A percentile compares a stretch with the other conserved stretches of the same genome.
phyloP scores from a whole-genome alignment of 2,329 filamentous ascomycete genomes.

The Penicillium sp. region DNA sequence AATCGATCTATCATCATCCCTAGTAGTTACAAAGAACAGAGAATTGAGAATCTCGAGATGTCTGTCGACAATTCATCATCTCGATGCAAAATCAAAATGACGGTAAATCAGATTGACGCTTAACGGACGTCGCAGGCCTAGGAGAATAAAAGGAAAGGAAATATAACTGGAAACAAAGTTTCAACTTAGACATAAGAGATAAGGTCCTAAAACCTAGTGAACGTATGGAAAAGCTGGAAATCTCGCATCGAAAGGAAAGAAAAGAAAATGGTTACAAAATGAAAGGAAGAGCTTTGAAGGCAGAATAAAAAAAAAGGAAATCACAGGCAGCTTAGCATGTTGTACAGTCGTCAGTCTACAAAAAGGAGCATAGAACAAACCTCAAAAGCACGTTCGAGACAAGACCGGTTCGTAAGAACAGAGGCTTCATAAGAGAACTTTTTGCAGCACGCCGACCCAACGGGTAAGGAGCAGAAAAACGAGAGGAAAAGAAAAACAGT shows the following conservation, averaged over 20 bases:
- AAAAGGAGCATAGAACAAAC: slow-evolving; percentile 29
- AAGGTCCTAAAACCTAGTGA: slow-evolving; percentile 11
- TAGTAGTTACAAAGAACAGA: slow-evolving; percentile 22
- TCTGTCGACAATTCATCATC: slow-evolving; percentile 5
- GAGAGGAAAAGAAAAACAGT: slow-evolving; percentile 9
- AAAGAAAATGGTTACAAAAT: slow-evolving; percentile 9
- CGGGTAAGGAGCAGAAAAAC: slow-evolving; percentile 33
- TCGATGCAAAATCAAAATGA: slow-evolving; percentile 12
- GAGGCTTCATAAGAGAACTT: slow-evolving; percentile 33
- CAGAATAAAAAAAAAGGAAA: slow-evolving; percentile 13
- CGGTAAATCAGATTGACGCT: slow-evolving; percentile 12
- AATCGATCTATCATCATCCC: slow-evolving; percentile 12
- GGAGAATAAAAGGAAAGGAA: slow-evolving; percentile 16
- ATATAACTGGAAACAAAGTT: slow-evolving; percentile 8
- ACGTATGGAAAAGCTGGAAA: slow-evolving; percentile 1
- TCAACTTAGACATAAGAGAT: slow-evolving; percentile 9
- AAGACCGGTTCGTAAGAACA: slow-evolving; percentile 33
- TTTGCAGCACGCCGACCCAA: slow-evolving; percentile 45
- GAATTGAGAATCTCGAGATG: slow-evolving; percentile 4
- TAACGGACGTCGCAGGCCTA: slow-evolving; percentile 9
- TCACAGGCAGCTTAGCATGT: slow-evolving; percentile 21
- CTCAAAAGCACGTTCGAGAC: slow-evolving; percentile 35
- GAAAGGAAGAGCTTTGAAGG: slow-evolving; percentile 5
- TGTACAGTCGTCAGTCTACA: slow-evolving; percentile 35
- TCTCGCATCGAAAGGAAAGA: slow-evolving; percentile 3